These are phyloP conservation scores for Penicillium bialowiezense DNA, from an alignment of 495 filamentous ascomycete species.

Conservation along the genomic window DNA sequence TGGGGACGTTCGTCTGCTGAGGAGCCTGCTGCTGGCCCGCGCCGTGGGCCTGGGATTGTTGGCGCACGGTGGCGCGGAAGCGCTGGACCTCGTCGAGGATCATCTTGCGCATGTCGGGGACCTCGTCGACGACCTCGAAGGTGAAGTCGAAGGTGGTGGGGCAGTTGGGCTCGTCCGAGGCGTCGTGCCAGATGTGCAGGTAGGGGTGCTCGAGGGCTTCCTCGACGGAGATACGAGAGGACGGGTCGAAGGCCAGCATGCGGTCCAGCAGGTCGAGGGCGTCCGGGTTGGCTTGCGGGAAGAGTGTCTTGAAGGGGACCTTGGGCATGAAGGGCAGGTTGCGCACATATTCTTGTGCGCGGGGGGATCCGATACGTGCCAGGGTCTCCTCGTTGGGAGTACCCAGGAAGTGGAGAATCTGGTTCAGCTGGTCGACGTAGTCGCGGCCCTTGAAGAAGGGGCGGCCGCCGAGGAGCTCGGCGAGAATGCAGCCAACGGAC, in stretches of 20 bases:
- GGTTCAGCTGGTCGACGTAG: slow-evolving; percentile 98
- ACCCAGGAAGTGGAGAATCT: slow-evolving; percentile 96
- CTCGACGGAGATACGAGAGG: slow-evolving; percentile 86
- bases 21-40: slow-evolving; percentile 39
- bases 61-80: slow-evolving; percentile 75
- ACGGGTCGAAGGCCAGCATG: slow-evolving; percentile 97
- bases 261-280: slow-evolving; percentile 91
- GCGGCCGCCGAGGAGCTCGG: slow-evolving; percentile 90
- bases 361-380: slow-evolving; percentile 87
- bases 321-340: slow-evolving; percentile 97
- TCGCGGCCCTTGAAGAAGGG: slow-evolving; percentile 99
- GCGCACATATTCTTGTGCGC: slow-evolving; percentile 97
- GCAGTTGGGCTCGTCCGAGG: slow-evolving; percentile 89
- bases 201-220: slow-evolving; percentile 93
- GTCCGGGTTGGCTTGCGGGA: slow-evolving; percentile 93
- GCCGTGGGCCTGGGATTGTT: slow-evolving; percentile 52
- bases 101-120: slow-evolving; percentile 92
- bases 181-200: slow-evolving; percentile 97
- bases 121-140: slow-evolving; percentile 93
- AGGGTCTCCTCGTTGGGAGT: slow-evolving; percentile 96
- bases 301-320: slow-evolving; percentile 80
- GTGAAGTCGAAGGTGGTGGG: slow-evolving; percentile 95
- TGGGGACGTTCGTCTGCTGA: slow-evolving; percentile 61
- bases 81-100: slow-evolving; percentile 87
- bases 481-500: slow-evolving; percentile 98